Percentiles rank a stretch among this genome's conserved stretches.
phyloP scores from a whole-genome alignment of 768 basidiomycete species.

The Coprinopsis sp. region DNA sequence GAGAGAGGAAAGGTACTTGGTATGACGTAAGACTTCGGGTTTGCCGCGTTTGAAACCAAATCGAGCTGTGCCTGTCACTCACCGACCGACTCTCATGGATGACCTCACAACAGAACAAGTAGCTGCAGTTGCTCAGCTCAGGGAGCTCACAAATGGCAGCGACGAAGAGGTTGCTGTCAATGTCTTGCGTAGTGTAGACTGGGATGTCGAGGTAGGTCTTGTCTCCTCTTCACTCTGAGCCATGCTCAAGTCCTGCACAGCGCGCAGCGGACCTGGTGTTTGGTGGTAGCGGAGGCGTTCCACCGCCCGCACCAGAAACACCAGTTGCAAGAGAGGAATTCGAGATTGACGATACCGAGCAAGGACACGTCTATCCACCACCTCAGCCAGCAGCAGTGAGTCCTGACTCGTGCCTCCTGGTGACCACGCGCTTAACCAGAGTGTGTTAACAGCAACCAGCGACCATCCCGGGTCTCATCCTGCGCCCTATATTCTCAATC shows the following conservation, averaged over 20 bases:
- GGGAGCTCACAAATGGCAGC: constrained; percentile 53
- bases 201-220: constrained; percentile 62
- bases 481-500: constrained; percentile 42
- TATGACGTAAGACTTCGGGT: too few relatives aligned
- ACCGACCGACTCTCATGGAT: too few relatives aligned
- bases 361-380: constrained; percentile 20
- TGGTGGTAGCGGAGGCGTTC: constrained; percentile 22
- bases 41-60: too few relatives aligned
- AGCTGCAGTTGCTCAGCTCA: constrained; percentile 41
- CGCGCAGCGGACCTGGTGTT: constrained; percentile 60
- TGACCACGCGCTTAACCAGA: constrained; percentile 8
- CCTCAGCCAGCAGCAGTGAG: constrained; percentile 13
- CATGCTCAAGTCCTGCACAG: constrained; percentile 32
- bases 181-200: constrained; percentile 58
- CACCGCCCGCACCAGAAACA: constrained; percentile 4
- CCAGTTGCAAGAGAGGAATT: constrained; percentile 31
- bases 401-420: constrained; percentile 4
- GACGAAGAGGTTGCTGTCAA: constrained; percentile 59
- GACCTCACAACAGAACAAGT: constrained; percentile 22
- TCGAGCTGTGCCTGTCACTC: too few relatives aligned
- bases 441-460: constrained; percentile 13
- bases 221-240: background rate
- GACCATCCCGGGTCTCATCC: constrained; percentile 18
- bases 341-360: constrained; percentile 50
- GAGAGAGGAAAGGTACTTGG: background rate